Evolutionary conservation across 83 land plant genomes (phyloP).

Genomic region (Thuja plicata): DNA sequence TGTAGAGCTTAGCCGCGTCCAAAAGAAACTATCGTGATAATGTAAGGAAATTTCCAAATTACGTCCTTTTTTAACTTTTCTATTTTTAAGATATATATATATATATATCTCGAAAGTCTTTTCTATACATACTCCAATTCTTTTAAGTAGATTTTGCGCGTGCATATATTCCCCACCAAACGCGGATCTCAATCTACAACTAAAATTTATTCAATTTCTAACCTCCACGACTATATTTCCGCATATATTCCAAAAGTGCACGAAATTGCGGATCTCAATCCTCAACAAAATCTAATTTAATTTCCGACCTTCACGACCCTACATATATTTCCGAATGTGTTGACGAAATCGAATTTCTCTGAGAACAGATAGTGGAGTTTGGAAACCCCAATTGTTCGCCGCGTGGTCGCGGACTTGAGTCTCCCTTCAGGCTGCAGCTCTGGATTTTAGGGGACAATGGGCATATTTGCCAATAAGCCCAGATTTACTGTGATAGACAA

Average conservation of each 20-base stretch:
- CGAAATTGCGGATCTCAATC: neutral
- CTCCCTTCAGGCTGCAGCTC: neutral
- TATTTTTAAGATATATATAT: no score
- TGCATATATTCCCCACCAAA: neutral
- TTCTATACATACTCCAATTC: neutral
- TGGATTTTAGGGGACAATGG: neutral
- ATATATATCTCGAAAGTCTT: no score
- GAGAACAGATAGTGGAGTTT: neutral
- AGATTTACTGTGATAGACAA: slow-evolving; percentile 70
- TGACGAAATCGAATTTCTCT: neutral
- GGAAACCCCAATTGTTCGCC: neutral
- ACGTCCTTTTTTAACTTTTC: no score
- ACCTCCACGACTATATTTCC: neutral
- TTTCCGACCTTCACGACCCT: neutral
- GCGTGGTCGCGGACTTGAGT: neutral
- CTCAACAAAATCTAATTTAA: neutral
- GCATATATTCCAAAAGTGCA: neutral
- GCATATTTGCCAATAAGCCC: slow-evolving; percentile 41
- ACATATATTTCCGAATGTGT: no score
- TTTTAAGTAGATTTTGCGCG: neutral
- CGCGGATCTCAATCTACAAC: neutral
- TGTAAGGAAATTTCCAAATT: no score
- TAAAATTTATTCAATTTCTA: neutral
- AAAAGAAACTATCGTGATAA: no score
- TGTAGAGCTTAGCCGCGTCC: no score